Evolutionary conservation across 148 eudicot species (phyloP).

Genomic region (Rhododendron williamsianum): DNA sequence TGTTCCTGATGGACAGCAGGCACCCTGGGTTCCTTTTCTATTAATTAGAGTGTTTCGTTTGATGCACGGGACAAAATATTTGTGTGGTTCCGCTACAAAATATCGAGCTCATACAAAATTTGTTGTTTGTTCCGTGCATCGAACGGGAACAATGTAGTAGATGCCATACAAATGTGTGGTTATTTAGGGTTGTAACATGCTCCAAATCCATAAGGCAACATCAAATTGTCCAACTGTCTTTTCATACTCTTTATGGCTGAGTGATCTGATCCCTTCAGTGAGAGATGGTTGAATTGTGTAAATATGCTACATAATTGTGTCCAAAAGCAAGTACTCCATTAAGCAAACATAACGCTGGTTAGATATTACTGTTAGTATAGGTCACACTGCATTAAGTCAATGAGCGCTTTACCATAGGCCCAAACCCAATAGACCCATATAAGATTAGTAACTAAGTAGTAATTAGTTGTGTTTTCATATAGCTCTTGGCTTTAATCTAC

Average conservation of each 20-base stretch:
- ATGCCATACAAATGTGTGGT: neutral
- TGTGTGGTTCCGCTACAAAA: no score
- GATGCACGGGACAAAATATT: no score
- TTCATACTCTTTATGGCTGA: neutral
- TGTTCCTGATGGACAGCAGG: no score
- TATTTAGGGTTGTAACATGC: neutral
- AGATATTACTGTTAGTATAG: neutral
- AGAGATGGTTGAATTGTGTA: neutral
- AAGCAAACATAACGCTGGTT: neutral
- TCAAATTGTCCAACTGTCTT: neutral
- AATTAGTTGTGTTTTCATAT: neutral
- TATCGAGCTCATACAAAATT: no score
- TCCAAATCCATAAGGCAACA: neutral
- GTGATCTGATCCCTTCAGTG: neutral
- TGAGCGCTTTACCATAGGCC: neutral
- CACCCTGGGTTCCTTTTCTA: no score
- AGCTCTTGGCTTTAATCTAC: neutral
- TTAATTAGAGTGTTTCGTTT: no score
- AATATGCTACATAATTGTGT: neutral
- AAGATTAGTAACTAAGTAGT: neutral
- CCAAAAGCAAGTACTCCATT: neutral
- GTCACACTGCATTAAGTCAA: neutral
- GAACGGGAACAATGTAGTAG: neutral
- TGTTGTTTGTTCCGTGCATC: no score
- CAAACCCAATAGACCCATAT: neutral